Evolutionary conservation across 2,329 filamentous ascomycete species (phyloP), one percentile per base, ranked within the genome.

Genomic region (Epichloe brachyelytri): DNA sequence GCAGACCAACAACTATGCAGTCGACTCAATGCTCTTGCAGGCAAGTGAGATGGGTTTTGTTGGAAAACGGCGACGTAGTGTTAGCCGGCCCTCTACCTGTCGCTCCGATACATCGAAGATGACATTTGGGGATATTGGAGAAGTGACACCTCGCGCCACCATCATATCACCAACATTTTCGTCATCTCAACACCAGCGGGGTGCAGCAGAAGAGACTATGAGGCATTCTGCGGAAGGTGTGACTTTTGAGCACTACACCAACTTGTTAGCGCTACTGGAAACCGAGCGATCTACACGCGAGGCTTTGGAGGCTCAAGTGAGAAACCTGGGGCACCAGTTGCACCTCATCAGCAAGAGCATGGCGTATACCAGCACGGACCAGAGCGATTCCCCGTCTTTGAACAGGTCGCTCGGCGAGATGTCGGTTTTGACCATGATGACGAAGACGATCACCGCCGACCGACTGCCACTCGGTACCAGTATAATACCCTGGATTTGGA

Each of bases 291-390:
- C 71, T 1, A 76, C 76, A 5, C 72, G 80, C 5, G 68, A 74
- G 51, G 68, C 71, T 4, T 71, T 84, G 4, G 80, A 83, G 60
- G 65, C 68, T 2, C 72, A 81, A 52, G 77, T 83, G 34, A 74
- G 69, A 51, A 73, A 69, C 41, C 67, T 84, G 5, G 70, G 69
- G 20, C 72, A 74, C 36, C 71, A 73, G 43, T 56, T 81, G 45
- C 72, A 74, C 55, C 62, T 72, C 10, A 57, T 78, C 45, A 71
- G 71, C 49, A 71, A 71, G 61, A 66, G 56, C 51, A 62, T 57
- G 53, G 51, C 48, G 5, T 51, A 56, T 17, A 46, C 48, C 26
- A 56, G 51, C 49, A 48, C 58, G 10, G 51, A 58, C 7, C 55
- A 57, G 15, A 58, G 58, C 40, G 61, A 66, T 19, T 59, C 62